Conservation (phyloP, 306 rosid genomes). For the Pyrus betulifolia region DNA sequence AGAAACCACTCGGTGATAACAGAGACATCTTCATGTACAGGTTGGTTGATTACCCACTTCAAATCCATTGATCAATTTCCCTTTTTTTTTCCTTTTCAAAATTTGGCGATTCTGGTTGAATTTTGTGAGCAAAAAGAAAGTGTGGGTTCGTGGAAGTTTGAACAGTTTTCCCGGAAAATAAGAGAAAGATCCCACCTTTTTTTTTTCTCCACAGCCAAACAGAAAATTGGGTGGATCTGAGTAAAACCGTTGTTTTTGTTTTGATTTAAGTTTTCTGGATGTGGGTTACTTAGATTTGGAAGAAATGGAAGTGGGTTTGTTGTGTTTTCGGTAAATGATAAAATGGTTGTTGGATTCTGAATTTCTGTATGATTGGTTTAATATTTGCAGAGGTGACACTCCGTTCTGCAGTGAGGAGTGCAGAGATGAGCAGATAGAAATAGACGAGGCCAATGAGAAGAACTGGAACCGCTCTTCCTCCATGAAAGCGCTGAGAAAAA, state of each 20-base stretch:
- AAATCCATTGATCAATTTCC: neutral
- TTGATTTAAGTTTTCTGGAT: too few relatives aligned
- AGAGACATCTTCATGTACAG: constrained; percentile 94
- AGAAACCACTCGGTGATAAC: constrained; percentile 52
- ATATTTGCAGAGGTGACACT: constrained; percentile 68
- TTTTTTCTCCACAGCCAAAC: neutral
- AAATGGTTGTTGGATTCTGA: neutral
- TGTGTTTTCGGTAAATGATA: neutral
- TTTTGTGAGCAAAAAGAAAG: neutral
- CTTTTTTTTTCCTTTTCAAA: neutral
- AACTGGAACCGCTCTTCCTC: constrained; percentile 56
- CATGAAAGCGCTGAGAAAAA: constrained; percentile 55
- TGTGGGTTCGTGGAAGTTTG: too few relatives aligned
- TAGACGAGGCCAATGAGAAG: constrained; percentile 69
- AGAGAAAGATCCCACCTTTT: too few relatives aligned
- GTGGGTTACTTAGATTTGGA: neutral
- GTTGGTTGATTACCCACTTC: constrained; percentile 20
- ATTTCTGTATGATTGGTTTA: neutral
- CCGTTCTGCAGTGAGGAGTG: constrained; percentile 96
- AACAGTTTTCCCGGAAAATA: too few relatives aligned
- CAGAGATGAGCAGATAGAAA: constrained; percentile 72
- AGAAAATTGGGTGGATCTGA: neutral
- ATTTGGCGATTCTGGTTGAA: neutral
- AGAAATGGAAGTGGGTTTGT: neutral
- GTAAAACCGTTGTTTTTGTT: neutral